phyloP scores from a whole-genome alignment of 2,329 filamentous ascomycete genomes.

The Trichoderma sp. region DNA sequence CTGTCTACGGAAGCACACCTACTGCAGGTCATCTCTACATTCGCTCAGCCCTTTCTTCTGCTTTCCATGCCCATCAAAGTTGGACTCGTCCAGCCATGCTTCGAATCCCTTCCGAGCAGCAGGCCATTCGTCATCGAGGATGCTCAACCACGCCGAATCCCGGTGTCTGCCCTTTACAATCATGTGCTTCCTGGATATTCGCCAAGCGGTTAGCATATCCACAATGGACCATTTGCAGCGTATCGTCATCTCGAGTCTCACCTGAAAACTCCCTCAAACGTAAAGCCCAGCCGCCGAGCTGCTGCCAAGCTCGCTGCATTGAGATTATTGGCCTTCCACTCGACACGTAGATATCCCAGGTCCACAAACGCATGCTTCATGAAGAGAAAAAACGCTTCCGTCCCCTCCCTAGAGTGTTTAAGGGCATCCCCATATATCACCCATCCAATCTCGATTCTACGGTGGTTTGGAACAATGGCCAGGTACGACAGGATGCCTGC shows the following conservation, averaged over 20 bases:
- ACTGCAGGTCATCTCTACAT: constrained; percentile 25
- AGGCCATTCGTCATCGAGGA: constrained; percentile 62
- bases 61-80: constrained; percentile 57
- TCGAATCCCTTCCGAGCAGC: constrained; percentile 49
- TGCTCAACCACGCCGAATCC: constrained; percentile 63
- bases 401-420: constrained; percentile 57
- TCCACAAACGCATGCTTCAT: constrained; percentile 54
- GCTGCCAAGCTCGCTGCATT: constrained; percentile 58
- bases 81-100: constrained; percentile 54
- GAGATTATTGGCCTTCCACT: constrained; percentile 65
- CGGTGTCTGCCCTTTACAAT: constrained; percentile 57
- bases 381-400: constrained; percentile 60
- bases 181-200: constrained; percentile 52
- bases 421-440: constrained; percentile 54
- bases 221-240: background rate
- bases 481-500: constrained; percentile 49
- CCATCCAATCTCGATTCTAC: constrained; percentile 59
- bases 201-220: background rate
- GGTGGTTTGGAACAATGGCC: constrained; percentile 50
- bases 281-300: constrained; percentile 59
- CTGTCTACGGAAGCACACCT: background rate
- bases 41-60: constrained; percentile 52
- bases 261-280: constrained; percentile 61
- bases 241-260: constrained; percentile 32
- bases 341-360: constrained; percentile 57